Conservation (phyloP, 345 rosid species). For the Salix brachista region DNA sequence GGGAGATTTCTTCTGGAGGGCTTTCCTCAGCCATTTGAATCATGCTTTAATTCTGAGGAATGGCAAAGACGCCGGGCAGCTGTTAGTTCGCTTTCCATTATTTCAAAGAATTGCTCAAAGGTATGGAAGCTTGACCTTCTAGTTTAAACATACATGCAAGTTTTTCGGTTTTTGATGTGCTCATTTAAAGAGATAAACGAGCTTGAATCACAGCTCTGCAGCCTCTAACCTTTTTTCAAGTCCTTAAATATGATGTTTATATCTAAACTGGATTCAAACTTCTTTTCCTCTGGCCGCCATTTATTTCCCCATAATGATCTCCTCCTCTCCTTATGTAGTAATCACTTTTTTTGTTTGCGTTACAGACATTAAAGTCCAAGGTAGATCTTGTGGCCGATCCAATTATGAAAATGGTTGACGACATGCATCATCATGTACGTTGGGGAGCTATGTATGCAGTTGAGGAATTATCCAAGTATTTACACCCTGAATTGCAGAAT, state of each 20-base stretch:
- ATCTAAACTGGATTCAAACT: not conserved
- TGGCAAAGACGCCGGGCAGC: constrained; percentile 6
- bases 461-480: no score
- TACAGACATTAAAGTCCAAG: not conserved
- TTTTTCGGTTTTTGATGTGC: not conserved
- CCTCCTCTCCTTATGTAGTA: no score
- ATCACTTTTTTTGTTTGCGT: not conserved
- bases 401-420: not conserved
- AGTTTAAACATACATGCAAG: not conserved
- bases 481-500: no score
- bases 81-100: not conserved
- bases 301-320: not conserved
- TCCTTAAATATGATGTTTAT: not conserved
- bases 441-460: no score
- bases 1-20: constrained; percentile 1
- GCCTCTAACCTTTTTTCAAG: not conserved
- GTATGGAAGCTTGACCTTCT: not conserved
- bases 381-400: not conserved
- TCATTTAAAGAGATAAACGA: not conserved
- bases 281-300: not conserved
- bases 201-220: not conserved
- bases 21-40: not conserved
- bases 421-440: not conserved
- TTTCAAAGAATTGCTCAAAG: not conserved
- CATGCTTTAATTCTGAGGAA: not conserved